A percentile compares a stretch with the other conserved stretches of the same genome.
phyloP scores from a whole-genome alignment of 108 stramenopile species.

The Nannochloropsis salina region DNA sequence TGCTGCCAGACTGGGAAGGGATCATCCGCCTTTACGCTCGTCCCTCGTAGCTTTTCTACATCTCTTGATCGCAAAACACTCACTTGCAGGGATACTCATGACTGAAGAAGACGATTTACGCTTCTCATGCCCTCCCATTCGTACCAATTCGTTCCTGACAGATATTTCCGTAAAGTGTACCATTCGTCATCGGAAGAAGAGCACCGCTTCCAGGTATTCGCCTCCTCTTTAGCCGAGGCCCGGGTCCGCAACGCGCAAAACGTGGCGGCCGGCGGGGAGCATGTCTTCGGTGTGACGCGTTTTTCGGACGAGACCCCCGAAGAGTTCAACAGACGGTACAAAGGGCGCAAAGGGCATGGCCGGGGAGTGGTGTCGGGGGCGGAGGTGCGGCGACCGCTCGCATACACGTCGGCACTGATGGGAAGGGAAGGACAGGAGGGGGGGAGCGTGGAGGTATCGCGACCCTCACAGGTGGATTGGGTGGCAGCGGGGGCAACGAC shows the following conservation, averaged over 20 bases:
- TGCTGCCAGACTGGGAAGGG: too few relatives aligned
- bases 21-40: too few relatives aligned
- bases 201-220: not conserved
- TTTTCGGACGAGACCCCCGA: slow-evolving; percentile 7
- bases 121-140: too few relatives aligned
- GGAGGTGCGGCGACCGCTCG: not conserved
- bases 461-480: not conserved
- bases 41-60: too few relatives aligned
- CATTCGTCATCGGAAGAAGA: not conserved
- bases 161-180: not conserved
- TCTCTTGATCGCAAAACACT: too few relatives aligned
- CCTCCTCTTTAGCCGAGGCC: not conserved
- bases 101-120: too few relatives aligned
- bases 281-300: not conserved
- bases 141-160: not conserved
- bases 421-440: not conserved
- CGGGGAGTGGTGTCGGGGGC: not conserved
- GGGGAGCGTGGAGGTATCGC: not conserved
- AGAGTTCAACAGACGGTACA: not conserved
- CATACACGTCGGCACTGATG: not conserved
- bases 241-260: not conserved
- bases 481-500: not conserved
- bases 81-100: too few relatives aligned
- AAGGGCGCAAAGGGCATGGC: not conserved
- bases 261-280: not conserved